These are phyloP conservation scores for Crithidia acanthocephali DNA, from an alignment of 208 protist species.

Conservation along the genomic window DNA sequence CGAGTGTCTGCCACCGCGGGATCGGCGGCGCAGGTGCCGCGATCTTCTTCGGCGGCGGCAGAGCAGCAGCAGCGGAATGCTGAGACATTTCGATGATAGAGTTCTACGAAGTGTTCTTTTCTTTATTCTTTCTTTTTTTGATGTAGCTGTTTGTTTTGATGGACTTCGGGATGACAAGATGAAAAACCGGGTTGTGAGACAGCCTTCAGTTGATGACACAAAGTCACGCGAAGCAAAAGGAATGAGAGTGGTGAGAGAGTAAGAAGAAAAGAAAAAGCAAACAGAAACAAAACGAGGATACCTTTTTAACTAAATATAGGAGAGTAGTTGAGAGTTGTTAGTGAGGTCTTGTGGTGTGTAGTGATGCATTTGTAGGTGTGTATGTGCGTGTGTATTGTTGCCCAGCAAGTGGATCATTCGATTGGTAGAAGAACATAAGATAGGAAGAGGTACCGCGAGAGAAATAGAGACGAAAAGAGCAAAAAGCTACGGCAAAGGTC, in stretches of 20 bases:
- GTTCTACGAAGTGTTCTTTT: background rate
- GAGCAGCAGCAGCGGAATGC: background rate
- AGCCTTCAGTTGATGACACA: background rate
- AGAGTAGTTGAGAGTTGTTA: background rate
- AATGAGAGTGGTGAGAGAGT: background rate
- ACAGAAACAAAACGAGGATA: background rate
- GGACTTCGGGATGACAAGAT: background rate
- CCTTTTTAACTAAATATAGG: background rate
- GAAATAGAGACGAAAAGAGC: too few species aligned
- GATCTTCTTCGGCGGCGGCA: conserved; percentile 7
- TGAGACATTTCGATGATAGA: background rate
- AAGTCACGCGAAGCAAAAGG: background rate
- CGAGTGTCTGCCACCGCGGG: conserved; percentile 64
- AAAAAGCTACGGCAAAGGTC: too few species aligned
- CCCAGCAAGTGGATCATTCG: too few species aligned
- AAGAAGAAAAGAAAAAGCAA: conserved; percentile 2
- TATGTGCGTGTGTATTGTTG: too few species aligned
- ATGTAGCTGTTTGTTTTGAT: background rate
- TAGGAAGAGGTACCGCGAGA: too few species aligned
- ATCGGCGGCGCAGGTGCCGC: conserved; percentile 35
- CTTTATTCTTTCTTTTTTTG: background rate
- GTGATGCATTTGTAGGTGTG: too few species aligned
- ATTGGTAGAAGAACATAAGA: too few species aligned
- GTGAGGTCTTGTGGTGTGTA: background rate
- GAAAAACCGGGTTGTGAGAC: background rate